Conservation (phyloP, 495 filamentous ascomycete species). For the Hypoxylon subgilvum region DNA sequence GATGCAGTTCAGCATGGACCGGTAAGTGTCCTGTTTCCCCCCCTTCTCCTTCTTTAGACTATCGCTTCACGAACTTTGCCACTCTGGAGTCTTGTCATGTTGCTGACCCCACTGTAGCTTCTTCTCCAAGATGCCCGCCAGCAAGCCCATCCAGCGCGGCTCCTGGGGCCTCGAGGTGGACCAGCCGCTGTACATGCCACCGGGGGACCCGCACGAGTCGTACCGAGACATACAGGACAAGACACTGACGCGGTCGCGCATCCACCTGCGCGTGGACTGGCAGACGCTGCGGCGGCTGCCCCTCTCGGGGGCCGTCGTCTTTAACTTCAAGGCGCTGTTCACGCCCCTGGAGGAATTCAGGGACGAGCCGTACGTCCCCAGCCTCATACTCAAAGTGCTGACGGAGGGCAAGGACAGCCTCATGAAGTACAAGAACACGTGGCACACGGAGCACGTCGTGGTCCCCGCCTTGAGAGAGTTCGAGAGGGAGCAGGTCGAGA, state of each 20-base stretch:
- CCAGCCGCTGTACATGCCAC: slow-evolving; percentile 77
- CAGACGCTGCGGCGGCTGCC: slow-evolving; percentile 86
- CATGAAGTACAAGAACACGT: slow-evolving; percentile 85
- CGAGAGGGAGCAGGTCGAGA: slow-evolving; percentile 70
- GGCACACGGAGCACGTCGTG: slow-evolving; percentile 79
- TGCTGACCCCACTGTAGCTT: slow-evolving; percentile 55
- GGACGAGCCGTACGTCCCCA: slow-evolving; percentile 76
- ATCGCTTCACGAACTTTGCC: too few relatives aligned
- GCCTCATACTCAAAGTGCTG: slow-evolving; percentile 69
- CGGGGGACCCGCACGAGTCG: slow-evolving; percentile 70
- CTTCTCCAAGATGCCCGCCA: slow-evolving; percentile 78
- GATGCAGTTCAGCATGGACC: slow-evolving; percentile 88
- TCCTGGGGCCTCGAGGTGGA: slow-evolving; percentile 88
- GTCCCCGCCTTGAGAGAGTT: slow-evolving; percentile 72
- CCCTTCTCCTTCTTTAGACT: too few relatives aligned
- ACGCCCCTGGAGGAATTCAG: slow-evolving; percentile 75
- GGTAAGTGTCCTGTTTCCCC: slow-evolving; percentile 40
- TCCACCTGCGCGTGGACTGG: slow-evolving; percentile 86
- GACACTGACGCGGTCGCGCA: slow-evolving; percentile 61
- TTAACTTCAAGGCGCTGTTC: slow-evolving; percentile 93
- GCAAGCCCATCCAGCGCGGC: slow-evolving; percentile 80
- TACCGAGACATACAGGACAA: slow-evolving; percentile 63
- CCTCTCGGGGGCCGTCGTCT: slow-evolving; percentile 74
- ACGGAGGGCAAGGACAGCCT: slow-evolving; percentile 74
- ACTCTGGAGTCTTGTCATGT: not conserved